Conservation (phyloP, 257 asterid genomes). For the Datura wrightii region DNA sequence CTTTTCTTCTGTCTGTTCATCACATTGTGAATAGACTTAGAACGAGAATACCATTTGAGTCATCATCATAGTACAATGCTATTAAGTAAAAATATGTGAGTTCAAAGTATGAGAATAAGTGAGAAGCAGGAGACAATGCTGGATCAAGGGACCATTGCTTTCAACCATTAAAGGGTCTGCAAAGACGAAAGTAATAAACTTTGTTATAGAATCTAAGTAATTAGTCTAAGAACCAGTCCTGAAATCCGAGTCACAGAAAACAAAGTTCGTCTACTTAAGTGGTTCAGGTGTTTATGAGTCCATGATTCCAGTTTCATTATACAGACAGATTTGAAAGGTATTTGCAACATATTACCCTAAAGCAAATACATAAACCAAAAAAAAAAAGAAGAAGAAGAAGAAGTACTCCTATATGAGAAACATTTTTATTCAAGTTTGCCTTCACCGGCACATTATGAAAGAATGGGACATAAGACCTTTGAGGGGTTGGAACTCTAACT, state of each 20-base stretch:
- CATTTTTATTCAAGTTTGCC: not conserved
- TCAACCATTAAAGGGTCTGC: constrained; percentile 6
- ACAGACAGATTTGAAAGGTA: not conserved
- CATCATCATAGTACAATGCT: not conserved
- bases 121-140: not conserved
- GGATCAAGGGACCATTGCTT: constrained; percentile 7
- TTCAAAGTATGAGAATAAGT: not conserved
- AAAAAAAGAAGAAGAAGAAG: not conserved
- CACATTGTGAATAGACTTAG: constrained; percentile 10
- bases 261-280: not conserved
- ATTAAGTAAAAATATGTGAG: constrained; percentile 22
- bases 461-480: not conserved
- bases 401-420: not conserved
- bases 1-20: constrained; percentile 76
- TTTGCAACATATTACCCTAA: not conserved
- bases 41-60: not conserved
- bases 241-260: not conserved
- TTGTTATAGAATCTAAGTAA: not conserved
- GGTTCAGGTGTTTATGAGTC: not conserved
- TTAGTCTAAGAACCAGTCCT: constrained; percentile 7
- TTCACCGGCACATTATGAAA: not conserved
- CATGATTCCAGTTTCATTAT: constrained; percentile 10
- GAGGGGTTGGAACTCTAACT: not conserved
- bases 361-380: not conserved
- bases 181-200: constrained; percentile 5